Conservation (phyloP, 2,329 filamentous ascomycete genomes). For the Sclerotinia glacialis region DNA sequence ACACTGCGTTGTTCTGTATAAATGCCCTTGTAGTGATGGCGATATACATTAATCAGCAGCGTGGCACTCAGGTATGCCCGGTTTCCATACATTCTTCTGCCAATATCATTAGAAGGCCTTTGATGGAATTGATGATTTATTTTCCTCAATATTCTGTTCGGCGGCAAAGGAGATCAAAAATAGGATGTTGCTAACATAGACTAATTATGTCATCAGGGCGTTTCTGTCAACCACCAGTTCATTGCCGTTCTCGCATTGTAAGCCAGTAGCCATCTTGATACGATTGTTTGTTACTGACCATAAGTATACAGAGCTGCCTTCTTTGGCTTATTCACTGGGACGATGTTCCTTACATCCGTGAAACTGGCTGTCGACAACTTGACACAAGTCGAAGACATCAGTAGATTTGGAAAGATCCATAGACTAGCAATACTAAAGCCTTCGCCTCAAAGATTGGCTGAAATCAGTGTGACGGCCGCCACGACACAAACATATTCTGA, state of each 20-base stretch:
- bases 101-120: neutral
- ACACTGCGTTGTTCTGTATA: constrained; percentile 65
- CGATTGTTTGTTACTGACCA: constrained; percentile 15
- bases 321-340: constrained; percentile 75
- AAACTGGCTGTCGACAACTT: constrained; percentile 70
- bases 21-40: constrained; percentile 63
- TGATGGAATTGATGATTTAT: neutral
- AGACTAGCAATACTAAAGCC: constrained; percentile 71
- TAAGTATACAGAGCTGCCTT: constrained; percentile 50
- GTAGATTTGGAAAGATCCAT: constrained; percentile 58
- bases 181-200: neutral
- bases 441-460: constrained; percentile 30
- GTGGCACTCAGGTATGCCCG: constrained; percentile 31
- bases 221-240: constrained; percentile 55
- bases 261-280: constrained; percentile 33
- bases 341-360: constrained; percentile 72
- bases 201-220: constrained; percentile 28
- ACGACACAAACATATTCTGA: constrained; percentile 47
- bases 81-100: constrained; percentile 8
- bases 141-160: neutral
- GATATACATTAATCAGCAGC: constrained; percentile 56
- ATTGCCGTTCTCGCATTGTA: constrained; percentile 64
- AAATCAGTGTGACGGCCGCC: constrained; percentile 41
- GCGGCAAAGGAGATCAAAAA: neutral
- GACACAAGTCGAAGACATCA: constrained; percentile 80